Evolutionary conservation across 1,139 yeast genomes (phyloP).

Genomic region (Diutina rugosa): DNA sequence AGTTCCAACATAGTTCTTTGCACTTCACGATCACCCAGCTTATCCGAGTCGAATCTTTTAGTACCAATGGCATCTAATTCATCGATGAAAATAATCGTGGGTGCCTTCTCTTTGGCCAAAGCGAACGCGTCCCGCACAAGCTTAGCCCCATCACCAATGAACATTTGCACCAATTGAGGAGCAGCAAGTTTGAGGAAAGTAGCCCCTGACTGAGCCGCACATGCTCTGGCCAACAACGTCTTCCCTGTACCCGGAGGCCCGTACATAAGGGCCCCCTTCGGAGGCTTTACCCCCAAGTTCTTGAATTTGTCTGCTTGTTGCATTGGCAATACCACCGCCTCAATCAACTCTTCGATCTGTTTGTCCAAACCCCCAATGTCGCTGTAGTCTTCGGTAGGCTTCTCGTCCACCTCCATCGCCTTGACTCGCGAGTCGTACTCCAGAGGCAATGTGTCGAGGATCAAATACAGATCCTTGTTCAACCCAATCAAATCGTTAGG

Average conservation of each 20-base stretch:
- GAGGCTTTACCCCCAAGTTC: slow-evolving; percentile 87
- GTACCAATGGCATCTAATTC: slow-evolving; percentile 99
- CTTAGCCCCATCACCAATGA: slow-evolving; percentile 98
- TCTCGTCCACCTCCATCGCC: slow-evolving; percentile 99
- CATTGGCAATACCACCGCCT: slow-evolving; percentile 97
- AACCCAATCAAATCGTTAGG: slow-evolving; percentile 98
- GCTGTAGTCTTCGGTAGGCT: slow-evolving; percentile 91
- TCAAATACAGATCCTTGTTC: slow-evolving; percentile 88
- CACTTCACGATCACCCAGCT: slow-evolving; percentile 96
- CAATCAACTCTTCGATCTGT: slow-evolving; percentile 94
- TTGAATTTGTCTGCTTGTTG: slow-evolving; percentile 95
- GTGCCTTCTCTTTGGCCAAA: slow-evolving; percentile 96
- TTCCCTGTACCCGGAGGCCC: slow-evolving; percentile 99
- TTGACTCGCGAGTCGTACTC: slow-evolving; percentile 96
- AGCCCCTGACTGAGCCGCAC: slow-evolving; percentile 99
- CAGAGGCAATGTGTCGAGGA: slow-evolving; percentile 88
- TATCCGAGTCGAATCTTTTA: slow-evolving; percentile 94
- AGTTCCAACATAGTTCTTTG: slow-evolving; percentile 98
- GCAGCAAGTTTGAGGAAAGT: slow-evolving; percentile 94
- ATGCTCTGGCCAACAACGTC: slow-evolving; percentile 91
- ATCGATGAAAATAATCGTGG: slow-evolving; percentile 93
- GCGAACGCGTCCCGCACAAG: slow-evolving; percentile 97
- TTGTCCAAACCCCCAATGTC: slow-evolving; percentile 98
- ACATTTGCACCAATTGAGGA: slow-evolving; percentile 97
- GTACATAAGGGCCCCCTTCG: slow-evolving; percentile 97